Percentiles rank a stretch among this genome's conserved stretches.
These are phyloP conservation scores for Zymoseptoria brevis DNA, from an alignment of 2,329 filamentous ascomycete genomes.

Conservation along the genomic window DNA sequence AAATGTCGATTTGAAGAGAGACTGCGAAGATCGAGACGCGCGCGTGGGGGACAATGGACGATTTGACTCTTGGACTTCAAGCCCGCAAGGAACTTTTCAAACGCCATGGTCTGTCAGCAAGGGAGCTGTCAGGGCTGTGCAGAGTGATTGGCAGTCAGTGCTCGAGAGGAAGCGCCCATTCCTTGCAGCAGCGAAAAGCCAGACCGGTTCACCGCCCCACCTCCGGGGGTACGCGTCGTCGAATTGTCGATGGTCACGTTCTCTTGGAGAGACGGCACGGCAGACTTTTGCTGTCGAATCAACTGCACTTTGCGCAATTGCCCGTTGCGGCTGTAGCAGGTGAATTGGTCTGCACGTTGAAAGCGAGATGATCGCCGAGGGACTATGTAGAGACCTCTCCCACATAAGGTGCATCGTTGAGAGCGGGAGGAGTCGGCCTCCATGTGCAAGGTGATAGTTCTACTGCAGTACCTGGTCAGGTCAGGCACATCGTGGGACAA, in stretches of 20 bases:
- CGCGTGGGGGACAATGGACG: not conserved
- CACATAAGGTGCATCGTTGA: not conserved
- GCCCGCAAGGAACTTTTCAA: not conserved
- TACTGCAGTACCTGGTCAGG: not conserved
- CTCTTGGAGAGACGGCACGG: not conserved
- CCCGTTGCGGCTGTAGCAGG: not conserved
- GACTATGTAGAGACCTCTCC: not conserved
- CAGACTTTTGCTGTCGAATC: not conserved
- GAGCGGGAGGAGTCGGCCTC: not conserved
- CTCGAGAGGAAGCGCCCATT: not conserved
- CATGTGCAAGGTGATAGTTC: not conserved
- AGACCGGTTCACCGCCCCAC: not conserved
- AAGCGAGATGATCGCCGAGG: not conserved
- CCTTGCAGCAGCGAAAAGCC: not conserved
- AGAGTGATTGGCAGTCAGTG: not conserved
- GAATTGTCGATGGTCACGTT: not conserved
- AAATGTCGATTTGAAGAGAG: not conserved
- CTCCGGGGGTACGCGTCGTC: not conserved
- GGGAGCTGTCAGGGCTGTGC: not conserved
- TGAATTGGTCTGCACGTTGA: not conserved
- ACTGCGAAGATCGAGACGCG: not conserved
- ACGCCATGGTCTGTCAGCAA: not conserved
- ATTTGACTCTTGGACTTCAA: not conserved
- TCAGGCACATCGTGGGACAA: not conserved
- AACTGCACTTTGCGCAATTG: not conserved